phyloP scores from a whole-genome alignment of 257 asterid species.

The Scutellaria minor region DNA sequence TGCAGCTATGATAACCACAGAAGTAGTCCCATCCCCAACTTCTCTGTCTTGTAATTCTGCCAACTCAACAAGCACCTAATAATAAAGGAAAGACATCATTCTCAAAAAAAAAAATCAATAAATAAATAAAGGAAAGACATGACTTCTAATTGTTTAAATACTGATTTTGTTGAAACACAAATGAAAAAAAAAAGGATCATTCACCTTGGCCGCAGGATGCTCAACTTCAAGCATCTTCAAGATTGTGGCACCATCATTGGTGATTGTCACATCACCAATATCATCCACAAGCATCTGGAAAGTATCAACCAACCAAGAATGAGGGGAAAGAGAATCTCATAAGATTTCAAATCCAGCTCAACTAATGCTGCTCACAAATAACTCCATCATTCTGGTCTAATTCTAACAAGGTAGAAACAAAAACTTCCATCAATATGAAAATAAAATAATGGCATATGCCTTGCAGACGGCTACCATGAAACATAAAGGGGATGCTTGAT shows the following conservation, averaged over 20 bases:
- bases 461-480: not conserved
- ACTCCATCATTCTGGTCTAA: slow-evolving; percentile 18
- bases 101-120: not conserved
- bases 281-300: slow-evolving; percentile 98
- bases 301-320: slow-evolving; percentile 20
- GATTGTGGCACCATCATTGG: slow-evolving; percentile 99
- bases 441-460: slow-evolving; percentile 1
- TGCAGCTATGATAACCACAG: slow-evolving; percentile 95
- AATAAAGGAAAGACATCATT: not conserved
- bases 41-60: slow-evolving; percentile 99
- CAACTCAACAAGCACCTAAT: slow-evolving; percentile 95
- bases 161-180: not conserved
- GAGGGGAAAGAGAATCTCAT: not conserved
- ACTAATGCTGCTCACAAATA: slow-evolving; percentile 23
- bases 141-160: not conserved
- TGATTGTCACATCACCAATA: slow-evolving; percentile 96
- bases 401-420: not conserved
- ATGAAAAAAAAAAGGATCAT: not conserved
- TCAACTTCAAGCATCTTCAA: slow-evolving; percentile 96
- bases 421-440: slow-evolving; percentile 2
- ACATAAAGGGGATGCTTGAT: not conserved
- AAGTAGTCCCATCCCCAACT: slow-evolving; percentile 99
- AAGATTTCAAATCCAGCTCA: slow-evolving; percentile 23
- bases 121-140: not conserved
- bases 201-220: slow-evolving; percentile 99